Base-by-base conservation (phyloP, 2,329 filamentous ascomycete species). In the Sordariomycetes sp. region DNA sequence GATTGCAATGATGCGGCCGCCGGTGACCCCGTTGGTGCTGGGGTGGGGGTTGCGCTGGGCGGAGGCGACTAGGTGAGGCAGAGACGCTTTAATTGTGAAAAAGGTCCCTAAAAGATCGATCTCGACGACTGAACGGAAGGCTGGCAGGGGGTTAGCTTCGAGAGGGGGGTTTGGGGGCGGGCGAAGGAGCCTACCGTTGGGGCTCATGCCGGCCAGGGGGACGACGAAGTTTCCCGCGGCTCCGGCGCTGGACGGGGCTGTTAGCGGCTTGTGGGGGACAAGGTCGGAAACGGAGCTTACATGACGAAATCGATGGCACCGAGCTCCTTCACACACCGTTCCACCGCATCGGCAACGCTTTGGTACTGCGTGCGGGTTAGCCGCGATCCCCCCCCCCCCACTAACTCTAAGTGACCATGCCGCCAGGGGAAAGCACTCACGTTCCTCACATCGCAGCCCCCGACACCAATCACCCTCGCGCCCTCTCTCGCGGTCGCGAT, bases 141-240 rank as follows among this genome's bases (percentile, higher is more conserved):
- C 94, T 62, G 46, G 32, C 3, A 14, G 25, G 7, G 32, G 18
- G 7, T 40, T 18, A 37, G 20, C 18, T 24, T 55, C 3, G 18
- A 22, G 57, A 22, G 32, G 55, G 40, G 43, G 35, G 35, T 12
- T 24, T 25, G 22, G 24, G 22, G 20, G 12, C 14, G n/a, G 24
- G 20, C 20, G 12, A 12, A 6, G 48, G 24, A 18, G n/a, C 51
- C 4, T 61, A 62, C 61, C 61, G 69, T 97, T 97, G 60, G 88
- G 74, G 48, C 85, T 90, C 55, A 97, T 81, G 61, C 87, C 87
- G 48, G 87, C 81, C 60, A 97, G 87, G 4, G 93, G 88, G 0
- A 90, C 88, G 24, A 99, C 79, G 72, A 97, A 99, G 72, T 99
- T 99, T 60, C 94, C 94, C 20, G 94, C 94, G 16, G 94, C 94